Evolutionary conservation across 1,139 yeast genomes (phyloP).

Genomic region (Suhomyces kunorum): DNA sequence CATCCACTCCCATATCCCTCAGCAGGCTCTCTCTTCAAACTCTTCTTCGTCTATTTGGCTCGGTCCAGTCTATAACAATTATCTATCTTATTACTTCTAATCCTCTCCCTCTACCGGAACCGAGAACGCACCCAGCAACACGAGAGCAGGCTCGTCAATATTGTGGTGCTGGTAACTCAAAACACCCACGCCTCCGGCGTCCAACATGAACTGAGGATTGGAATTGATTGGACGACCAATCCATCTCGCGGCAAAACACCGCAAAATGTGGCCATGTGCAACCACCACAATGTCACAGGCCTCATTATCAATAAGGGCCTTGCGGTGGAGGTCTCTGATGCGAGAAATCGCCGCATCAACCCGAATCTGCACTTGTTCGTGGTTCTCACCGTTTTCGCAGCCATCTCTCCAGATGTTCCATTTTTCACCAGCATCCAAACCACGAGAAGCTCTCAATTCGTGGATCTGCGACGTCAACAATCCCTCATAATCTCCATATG

Average conservation of each 20-base stretch:
- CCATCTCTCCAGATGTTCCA: constrained; percentile 95
- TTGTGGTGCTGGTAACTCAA: constrained; percentile 85
- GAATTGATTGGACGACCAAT: constrained; percentile 54
- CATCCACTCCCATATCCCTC: no score
- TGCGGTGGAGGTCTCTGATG: constrained; percentile 61
- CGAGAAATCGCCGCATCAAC: constrained; percentile 67
- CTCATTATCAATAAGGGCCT: constrained; percentile 54
- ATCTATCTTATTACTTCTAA: neutral
- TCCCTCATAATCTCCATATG: constrained; percentile 95
- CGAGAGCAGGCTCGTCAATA: constrained; percentile 82
- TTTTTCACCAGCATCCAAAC: constrained; percentile 49
- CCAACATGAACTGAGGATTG: constrained; percentile 81
- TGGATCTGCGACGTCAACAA: constrained; percentile 65
- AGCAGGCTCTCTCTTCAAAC: no score
- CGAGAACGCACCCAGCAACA: constrained; percentile 75
- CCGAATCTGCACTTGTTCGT: constrained; percentile 64
- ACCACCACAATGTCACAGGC: constrained; percentile 77
- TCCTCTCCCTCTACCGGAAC: constrained; percentile 58
- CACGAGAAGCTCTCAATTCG: constrained; percentile 58
- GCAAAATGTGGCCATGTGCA: constrained; percentile 90
- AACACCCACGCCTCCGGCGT: constrained; percentile 95
- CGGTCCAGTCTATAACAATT: no score
- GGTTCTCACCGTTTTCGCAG: constrained; percentile 84
- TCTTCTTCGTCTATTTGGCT: no score
- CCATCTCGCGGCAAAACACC: constrained; percentile 92